Conservation (phyloP, 2,329 filamentous ascomycete genomes). For the Botryosphaeria agaves region DNA sequence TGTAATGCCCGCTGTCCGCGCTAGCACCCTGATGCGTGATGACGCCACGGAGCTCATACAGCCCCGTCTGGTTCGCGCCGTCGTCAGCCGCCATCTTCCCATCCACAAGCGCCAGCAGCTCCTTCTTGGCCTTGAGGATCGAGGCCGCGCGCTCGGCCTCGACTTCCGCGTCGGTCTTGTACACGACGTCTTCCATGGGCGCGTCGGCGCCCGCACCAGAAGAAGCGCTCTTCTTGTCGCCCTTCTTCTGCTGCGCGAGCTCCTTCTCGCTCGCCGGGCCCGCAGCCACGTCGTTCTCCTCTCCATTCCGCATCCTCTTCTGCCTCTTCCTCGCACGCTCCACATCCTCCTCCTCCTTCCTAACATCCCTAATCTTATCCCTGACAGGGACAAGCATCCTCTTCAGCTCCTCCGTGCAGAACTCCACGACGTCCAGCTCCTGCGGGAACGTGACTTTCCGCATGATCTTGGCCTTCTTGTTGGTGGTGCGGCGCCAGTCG, state of each 20-base stretch:
- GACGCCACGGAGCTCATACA: slow-evolving; percentile 87
- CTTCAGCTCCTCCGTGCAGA: slow-evolving; percentile 81
- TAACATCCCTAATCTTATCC: slow-evolving; percentile 86
- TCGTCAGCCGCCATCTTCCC: slow-evolving; percentile 58
- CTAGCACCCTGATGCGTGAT: slow-evolving; percentile 94
- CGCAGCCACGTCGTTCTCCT: slow-evolving; percentile 31
- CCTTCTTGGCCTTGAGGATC: slow-evolving; percentile 69
- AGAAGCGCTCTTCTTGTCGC: slow-evolving; percentile 12
- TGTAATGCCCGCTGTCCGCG: slow-evolving; percentile 96
- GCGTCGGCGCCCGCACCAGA: slow-evolving; percentile 46
- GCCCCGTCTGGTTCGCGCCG: slow-evolving; percentile 77
- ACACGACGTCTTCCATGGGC: slow-evolving; percentile 54
- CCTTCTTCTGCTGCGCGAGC: slow-evolving; percentile 26
- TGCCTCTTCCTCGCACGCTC: slow-evolving; percentile 84
- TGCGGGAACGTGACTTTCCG: slow-evolving; percentile 93
- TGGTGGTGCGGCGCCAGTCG: slow-evolving; percentile 88
- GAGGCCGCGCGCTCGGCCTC: slow-evolving; percentile 68
- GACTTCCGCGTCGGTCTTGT: slow-evolving; percentile 86
- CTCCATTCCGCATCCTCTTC: slow-evolving; percentile 47
- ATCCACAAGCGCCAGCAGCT: slow-evolving; percentile 63
- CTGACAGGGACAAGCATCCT: slow-evolving; percentile 76
- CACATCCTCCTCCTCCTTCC: slow-evolving; percentile 88
- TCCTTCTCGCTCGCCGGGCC: slow-evolving; percentile 23
- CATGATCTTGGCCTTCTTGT: slow-evolving; percentile 99
- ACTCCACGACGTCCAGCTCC: slow-evolving; percentile 84